Evolutionary conservation across 495 filamentous ascomycete species (phyloP), one percentile per base, ranked within the genome.

Genomic region (Hypoxylon fragiforme): DNA sequence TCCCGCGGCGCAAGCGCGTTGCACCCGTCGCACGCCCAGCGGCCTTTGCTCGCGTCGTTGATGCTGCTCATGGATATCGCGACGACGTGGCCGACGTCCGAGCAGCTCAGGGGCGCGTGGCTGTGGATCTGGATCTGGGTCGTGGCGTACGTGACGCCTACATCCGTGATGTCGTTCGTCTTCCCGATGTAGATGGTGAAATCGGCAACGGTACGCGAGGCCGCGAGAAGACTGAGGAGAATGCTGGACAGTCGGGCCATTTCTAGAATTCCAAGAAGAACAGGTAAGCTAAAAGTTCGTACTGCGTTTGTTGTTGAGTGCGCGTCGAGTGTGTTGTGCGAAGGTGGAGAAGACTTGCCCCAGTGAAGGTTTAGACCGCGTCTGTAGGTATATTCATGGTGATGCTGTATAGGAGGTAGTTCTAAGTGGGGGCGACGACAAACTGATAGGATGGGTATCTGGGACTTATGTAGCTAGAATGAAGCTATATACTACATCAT

Each of bases 21-120:
- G 30, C 58, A 62, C 5, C 58, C 58, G 37, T 62, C 58, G n/a
- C 58, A 62, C 0, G 57, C 57, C 57, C 57, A 61, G 3, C 51
- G 45, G 3, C 57, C 46, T n/a, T 61, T 61, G 14, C 57, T 61
- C 7, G 57, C 57, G 34, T 61, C 57, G 21, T 61, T 61, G 12
- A 42, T 48, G 46, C 9, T 51, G 24, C 57, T 61, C 3, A 45
- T 44, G 1, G 57, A 55, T 1, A 61, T 55, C 11, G 57, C 13
- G 7, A 61, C 44, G 16, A 47, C 42, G 19, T 55, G 57, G 13
- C 42, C 46, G 28, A 44, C 43, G 9, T 61, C 57, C 3, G 36
- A 55, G 28, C 57, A 61, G 31, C 50, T 61, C 16, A 61, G 57
- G 5, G 46, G 51, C 36, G 57, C 45, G 37, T 45, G 57, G 7